phyloP scores from a whole-genome alignment of 345 rosid genomes.

The Eucalyptus curtisii region DNA sequence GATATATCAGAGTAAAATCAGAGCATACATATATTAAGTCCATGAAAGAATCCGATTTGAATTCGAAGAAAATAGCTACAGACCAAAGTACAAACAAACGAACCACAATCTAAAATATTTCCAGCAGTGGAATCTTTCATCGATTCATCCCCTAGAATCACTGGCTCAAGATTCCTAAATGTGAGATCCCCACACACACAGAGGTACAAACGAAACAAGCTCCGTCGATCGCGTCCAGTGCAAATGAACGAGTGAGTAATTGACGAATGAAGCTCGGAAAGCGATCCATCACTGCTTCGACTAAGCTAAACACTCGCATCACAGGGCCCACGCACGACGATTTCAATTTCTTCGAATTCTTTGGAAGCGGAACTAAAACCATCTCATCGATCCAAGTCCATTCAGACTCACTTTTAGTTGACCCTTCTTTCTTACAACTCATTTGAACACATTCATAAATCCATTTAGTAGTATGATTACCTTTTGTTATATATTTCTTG shows the following conservation, averaged over 20 bases:
- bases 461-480: background rate
- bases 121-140: background rate
- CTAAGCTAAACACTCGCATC: background rate
- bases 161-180: background rate
- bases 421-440: background rate
- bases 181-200: background rate
- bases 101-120: background rate
- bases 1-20: background rate
- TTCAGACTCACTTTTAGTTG: background rate
- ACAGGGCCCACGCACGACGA: background rate
- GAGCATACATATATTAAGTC: background rate
- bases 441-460: background rate
- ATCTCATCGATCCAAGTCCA: background rate
- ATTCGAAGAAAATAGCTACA: background rate
- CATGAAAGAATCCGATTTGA: background rate
- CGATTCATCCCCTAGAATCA: background rate
- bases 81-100: background rate
- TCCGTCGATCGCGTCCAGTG: background rate
- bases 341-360: background rate
- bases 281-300: background rate
- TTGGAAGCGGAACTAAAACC: background rate
- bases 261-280: background rate
- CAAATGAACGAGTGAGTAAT: background rate
- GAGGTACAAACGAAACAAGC: background rate
- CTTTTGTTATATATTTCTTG: background rate